Evolutionary conservation across 305 asterid genomes (phyloP).

Genomic region (Fraxinus angustifolia): DNA sequence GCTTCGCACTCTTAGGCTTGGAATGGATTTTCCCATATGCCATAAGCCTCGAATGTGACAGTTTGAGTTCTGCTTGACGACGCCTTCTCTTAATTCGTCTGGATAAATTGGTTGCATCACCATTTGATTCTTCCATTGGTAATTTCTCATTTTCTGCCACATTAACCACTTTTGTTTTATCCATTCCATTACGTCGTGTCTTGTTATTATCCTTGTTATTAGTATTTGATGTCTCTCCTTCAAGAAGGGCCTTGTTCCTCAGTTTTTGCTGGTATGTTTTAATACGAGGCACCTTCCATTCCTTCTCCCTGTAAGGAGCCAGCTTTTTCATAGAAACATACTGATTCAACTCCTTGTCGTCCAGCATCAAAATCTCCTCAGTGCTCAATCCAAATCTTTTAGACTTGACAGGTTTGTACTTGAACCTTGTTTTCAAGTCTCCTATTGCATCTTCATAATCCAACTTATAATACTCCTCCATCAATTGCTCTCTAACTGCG

Average conservation of each 20-base stretch:
- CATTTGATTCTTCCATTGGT: slow-evolving; percentile 29
- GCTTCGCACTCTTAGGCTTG: slow-evolving; percentile 54
- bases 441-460: slow-evolving; percentile 85
- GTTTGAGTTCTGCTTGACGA: slow-evolving; percentile 49
- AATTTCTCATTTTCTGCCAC: slow-evolving; percentile 27
- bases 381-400: slow-evolving; percentile 59
- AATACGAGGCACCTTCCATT: slow-evolving; percentile 71
- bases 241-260: slow-evolving; percentile 21
- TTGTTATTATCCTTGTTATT: slow-evolving; percentile 28
- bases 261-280: slow-evolving; percentile 46
- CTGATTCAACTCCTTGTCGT: slow-evolving; percentile 78
- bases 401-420: slow-evolving; percentile 63
- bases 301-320: slow-evolving; percentile 78
- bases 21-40: slow-evolving; percentile 59
- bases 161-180: slow-evolving; percentile 22
- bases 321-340: slow-evolving; percentile 72
- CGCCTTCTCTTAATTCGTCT: slow-evolving; percentile 47
- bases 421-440: slow-evolving; percentile 81
- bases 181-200: slow-evolving; percentile 22
- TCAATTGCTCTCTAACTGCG: slow-evolving; percentile 50
- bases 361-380: slow-evolving; percentile 50
- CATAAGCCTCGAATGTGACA: slow-evolving; percentile 42
- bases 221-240: slow-evolving; percentile 24
- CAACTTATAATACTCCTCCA: slow-evolving; percentile 91
- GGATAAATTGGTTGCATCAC: slow-evolving; percentile 31